Percentiles rank a stretch among this genome's conserved stretches.
Evolutionary conservation across 208 protist genomes (phyloP).

Genomic region (Trypanosoma theileri): DNA sequence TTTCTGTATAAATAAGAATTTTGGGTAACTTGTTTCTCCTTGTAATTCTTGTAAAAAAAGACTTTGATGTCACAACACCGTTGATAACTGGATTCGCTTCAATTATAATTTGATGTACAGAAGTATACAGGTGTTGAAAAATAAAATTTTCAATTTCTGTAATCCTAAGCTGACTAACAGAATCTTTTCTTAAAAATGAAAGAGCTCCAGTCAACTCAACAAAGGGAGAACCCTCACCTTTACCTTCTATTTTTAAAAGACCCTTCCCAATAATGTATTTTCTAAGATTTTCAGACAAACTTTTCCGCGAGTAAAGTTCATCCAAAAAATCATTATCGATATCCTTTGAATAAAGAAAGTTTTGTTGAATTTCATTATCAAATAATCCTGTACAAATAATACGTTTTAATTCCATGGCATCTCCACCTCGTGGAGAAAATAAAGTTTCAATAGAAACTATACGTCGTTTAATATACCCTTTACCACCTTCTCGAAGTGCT

Average conservation of each 20-base stretch:
- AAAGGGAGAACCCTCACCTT: slow-evolving; percentile 31
- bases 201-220: slow-evolving; percentile 46
- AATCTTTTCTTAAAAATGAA: slow-evolving; percentile 24
- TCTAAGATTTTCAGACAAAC: slow-evolving; percentile 46
- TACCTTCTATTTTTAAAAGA: slow-evolving; percentile 24
- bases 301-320: slow-evolving; percentile 44
- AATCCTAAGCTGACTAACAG: slow-evolving; percentile 28
- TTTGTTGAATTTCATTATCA: neutral
- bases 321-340: slow-evolving; percentile 32
- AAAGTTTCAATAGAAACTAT: slow-evolving; percentile 47
- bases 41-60: slow-evolving; percentile 26
- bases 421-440: slow-evolving; percentile 16
- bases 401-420: slow-evolving; percentile 15
- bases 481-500: slow-evolving; percentile 30
- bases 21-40: slow-evolving; percentile 43
- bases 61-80: slow-evolving; percentile 10
- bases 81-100: slow-evolving; percentile 36
- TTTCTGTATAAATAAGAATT: slow-evolving; percentile 53
- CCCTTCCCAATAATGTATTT: slow-evolving; percentile 43
- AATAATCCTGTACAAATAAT: slow-evolving; percentile 26
- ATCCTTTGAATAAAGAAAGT: neutral
- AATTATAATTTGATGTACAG: slow-evolving; percentile 58
- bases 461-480: slow-evolving; percentile 40
- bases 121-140: slow-evolving; percentile 37
- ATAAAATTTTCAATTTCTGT: slow-evolving; percentile 34